Evolutionary conservation across 1,139 yeast genomes (phyloP), one percentile per base, ranked within the genome.

Genomic region (Cylindricascospora bacillispora): DNA sequence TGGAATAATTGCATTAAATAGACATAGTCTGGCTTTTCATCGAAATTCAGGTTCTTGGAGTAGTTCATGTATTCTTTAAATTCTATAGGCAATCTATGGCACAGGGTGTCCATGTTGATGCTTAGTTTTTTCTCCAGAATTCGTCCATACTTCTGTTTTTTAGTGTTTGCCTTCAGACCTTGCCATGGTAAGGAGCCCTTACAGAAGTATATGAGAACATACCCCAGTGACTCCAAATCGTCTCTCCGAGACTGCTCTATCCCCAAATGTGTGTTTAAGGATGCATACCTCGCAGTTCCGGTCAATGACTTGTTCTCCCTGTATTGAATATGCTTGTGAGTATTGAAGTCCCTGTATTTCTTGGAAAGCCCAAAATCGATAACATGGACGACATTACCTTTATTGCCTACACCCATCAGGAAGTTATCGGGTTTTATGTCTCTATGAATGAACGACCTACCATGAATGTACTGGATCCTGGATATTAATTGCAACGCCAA

Each of bases 171-270:
- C 57, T 86, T 85, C 48, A 89, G 72, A 3, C 98, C 98, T 60
- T 89, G 98, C 98, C 98, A 89, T 28, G 98, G 98, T 49, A 89
- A 67, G n/a, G 93, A 80, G 26, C 98, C 97, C 40, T 94, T 74
- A 57, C 94, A 83, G 54, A 89, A 89, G 60, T 89, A 89, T 48
- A 89, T 82, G 51, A 89, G 69, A 31, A 89, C 95, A 56, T 89
- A 86, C 26, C 95, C 97, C 56, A 89, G 70, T 44, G 92, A 76
- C 61, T 89, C 98, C 52, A 89, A 70, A 57, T 89, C 98, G 59
- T 89, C 98, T 54, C 98, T 73, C 62, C 98, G 76, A 43, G 85
- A 76, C 59, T 89, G 98, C 59, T 89, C 98, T 45, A 86, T 82
- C 31, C 98, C 98, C 56, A 89, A 65, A 60, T 89, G 98, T 25